Evolutionary conservation across 106 monocot species (phyloP).

Genomic region (Xerophyta viscosa): DNA sequence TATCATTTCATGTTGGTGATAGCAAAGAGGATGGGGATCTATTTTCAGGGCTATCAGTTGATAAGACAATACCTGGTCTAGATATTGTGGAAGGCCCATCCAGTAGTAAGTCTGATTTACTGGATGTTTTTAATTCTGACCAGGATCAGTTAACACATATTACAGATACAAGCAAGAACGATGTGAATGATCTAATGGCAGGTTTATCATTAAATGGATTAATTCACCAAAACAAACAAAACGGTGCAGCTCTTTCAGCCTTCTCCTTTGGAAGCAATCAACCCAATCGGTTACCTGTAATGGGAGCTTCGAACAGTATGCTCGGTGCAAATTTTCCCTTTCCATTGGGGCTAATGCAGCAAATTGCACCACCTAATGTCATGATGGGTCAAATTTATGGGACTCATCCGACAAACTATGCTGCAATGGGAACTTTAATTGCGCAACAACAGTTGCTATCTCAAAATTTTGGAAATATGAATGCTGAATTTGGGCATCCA

Average conservation of each 20-base stretch:
- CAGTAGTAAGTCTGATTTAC: constrained; percentile 24
- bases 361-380: too few relatives aligned
- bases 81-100: constrained; percentile 4
- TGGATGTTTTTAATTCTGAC: constrained; percentile 53
- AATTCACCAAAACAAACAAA: constrained; percentile 17
- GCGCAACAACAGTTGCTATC: constrained; percentile 73
- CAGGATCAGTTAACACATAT: constrained; percentile 11
- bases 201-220: constrained; percentile 38
- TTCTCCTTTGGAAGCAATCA: constrained; percentile 21
- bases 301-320: constrained; percentile 24
- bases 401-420: constrained; percentile 55
- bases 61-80: constrained; percentile 23
- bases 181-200: constrained; percentile 57
- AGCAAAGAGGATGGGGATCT: constrained; percentile 52
- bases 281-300: constrained; percentile 14
- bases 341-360: constrained; percentile 41
- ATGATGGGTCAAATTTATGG: constrained; percentile 42
- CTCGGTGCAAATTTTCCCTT: constrained; percentile 25
- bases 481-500: constrained; percentile 29
- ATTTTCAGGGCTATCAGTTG: constrained; percentile 79
- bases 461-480: constrained; percentile 63
- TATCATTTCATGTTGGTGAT: constrained; percentile 67
- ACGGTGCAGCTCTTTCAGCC: constrained; percentile 12
- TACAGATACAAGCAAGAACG: constrained; percentile 13
- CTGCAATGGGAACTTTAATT: constrained; percentile 54